Evolutionary conservation across 371 early-diverging fungal genomes (phyloP).

Genomic region (Apophysomyces ossiformis): DNA sequence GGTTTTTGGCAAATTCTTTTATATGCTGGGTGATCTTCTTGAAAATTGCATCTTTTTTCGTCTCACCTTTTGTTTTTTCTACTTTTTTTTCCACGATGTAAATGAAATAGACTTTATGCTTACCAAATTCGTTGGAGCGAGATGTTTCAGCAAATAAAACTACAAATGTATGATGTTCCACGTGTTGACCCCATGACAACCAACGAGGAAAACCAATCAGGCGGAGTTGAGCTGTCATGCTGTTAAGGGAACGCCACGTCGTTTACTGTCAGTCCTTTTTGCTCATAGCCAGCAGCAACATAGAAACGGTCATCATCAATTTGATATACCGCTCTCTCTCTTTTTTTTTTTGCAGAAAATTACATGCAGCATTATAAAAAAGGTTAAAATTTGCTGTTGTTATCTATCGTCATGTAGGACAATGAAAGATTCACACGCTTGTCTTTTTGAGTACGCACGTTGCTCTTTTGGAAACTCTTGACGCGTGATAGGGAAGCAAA

Average conservation of each 20-base stretch:
- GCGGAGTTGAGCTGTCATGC: slow-evolving; percentile 4
- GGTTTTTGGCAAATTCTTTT: slow-evolving; percentile 6
- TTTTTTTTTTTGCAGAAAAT: too few species aligned
- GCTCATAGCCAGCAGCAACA: too few species aligned
- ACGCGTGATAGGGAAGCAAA: too few species aligned
- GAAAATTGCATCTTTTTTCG: background rate
- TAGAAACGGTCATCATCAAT: too few species aligned
- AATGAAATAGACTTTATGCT: slow-evolving; percentile 4
- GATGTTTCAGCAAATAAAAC: background rate
- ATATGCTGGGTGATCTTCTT: background rate
- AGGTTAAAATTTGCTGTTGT: too few species aligned
- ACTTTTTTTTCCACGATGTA: background rate
- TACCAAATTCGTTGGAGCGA: background rate
- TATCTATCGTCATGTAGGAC: too few species aligned
- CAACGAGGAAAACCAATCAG: background rate
- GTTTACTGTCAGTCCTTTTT: too few species aligned
- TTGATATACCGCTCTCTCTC: too few species aligned
- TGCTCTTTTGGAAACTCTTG: too few species aligned
- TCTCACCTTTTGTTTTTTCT: background rate
- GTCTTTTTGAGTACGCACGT: too few species aligned
- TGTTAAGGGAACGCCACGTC: background rate
- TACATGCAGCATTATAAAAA: too few species aligned
- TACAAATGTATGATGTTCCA: background rate
- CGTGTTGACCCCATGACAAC: slow-evolving; percentile 3
- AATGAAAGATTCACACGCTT: too few species aligned